Conservation (phyloP, 306 rosid species). For the Parietaria judaica region DNA sequence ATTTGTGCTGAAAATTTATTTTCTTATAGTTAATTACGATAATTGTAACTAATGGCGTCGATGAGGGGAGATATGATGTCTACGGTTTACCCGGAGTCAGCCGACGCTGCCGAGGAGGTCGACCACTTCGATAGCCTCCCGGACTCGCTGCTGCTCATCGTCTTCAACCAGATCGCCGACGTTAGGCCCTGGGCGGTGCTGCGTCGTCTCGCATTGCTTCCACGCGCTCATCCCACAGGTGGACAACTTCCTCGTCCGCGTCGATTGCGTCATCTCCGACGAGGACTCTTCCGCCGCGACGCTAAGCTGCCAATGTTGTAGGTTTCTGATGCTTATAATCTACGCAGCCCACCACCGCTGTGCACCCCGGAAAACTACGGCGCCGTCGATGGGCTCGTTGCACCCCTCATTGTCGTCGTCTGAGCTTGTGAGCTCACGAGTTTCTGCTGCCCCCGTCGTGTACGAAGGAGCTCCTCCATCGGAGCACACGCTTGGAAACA, state of each 20-base stretch:
- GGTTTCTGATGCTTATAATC: no score
- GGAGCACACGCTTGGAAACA: no score
- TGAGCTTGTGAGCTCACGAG: no score
- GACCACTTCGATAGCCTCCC: constrained; percentile 82
- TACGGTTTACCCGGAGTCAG: constrained; percentile 44
- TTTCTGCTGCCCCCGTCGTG: no score
- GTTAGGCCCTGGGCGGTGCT: constrained; percentile 92
- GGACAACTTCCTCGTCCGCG: constrained; percentile 89
- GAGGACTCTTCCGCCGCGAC: constrained; percentile 61
- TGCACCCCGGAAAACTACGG: no score
- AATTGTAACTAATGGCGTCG: constrained; percentile 38
- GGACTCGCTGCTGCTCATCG: constrained; percentile 65
- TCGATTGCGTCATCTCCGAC: constrained; percentile 91
- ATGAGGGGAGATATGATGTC: constrained; percentile 45
- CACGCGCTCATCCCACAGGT: constrained; percentile 79
- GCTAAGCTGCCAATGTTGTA: no score
- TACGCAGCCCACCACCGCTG: no score
- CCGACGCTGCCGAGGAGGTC: constrained; percentile 22
- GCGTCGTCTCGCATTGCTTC: constrained; percentile 82
- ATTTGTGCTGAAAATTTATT: no score
- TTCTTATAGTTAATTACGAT: no score
- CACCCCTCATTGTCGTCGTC: no score
- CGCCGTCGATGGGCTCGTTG: no score
- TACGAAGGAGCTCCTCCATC: no score
- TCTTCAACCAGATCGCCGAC: constrained; percentile 94